phyloP scores from a whole-genome alignment of 2,329 filamentous ascomycete species.

The Paecilomyces fulvus region DNA sequence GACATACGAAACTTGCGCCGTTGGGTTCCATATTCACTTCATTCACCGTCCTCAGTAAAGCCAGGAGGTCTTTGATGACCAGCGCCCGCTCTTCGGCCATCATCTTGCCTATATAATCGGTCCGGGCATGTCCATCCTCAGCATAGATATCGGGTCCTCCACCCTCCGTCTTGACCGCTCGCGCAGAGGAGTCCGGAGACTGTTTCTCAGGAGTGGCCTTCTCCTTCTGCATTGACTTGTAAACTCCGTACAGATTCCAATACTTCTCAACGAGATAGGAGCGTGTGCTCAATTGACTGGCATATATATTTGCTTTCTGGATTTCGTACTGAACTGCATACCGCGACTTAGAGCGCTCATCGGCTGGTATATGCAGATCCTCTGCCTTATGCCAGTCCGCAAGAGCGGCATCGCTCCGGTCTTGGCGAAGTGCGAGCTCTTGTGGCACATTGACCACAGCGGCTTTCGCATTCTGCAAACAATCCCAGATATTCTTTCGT shows the following conservation, averaged over 20 bases:
- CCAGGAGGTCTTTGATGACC: constrained; percentile 72
- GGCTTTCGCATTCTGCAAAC: constrained; percentile 60
- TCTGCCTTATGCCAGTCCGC: constrained; percentile 34
- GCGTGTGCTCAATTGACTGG: constrained; percentile 69
- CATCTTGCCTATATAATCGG: constrained; percentile 48
- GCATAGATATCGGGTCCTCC: constrained; percentile 17
- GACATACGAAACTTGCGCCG: constrained; percentile 53
- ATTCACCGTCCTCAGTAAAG: constrained; percentile 66
- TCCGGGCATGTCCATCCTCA: constrained; percentile 27
- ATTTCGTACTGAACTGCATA: constrained; percentile 67
- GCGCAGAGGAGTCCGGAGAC: constrained; percentile 4
- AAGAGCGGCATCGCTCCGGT: constrained; percentile 29
- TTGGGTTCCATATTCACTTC: constrained; percentile 77
- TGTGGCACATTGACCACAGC: constrained; percentile 59
- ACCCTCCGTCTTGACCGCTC: constrained; percentile 12
- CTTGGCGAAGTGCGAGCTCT: constrained; percentile 52
- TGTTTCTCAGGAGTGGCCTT: constrained; percentile 4
- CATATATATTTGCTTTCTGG: constrained; percentile 84
- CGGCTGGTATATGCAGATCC: constrained; percentile 43
- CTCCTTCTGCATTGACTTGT: constrained; percentile 26
- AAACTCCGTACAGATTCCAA: constrained; percentile 64
- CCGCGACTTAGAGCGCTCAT: constrained; percentile 16
- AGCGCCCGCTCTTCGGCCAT: constrained; percentile 69
- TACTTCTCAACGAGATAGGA: constrained; percentile 84
- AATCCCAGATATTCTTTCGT: constrained; percentile 61